Evolutionary conservation across 768 basidiomycete species (phyloP).

Genomic region (Tricholomella constricta): DNA sequence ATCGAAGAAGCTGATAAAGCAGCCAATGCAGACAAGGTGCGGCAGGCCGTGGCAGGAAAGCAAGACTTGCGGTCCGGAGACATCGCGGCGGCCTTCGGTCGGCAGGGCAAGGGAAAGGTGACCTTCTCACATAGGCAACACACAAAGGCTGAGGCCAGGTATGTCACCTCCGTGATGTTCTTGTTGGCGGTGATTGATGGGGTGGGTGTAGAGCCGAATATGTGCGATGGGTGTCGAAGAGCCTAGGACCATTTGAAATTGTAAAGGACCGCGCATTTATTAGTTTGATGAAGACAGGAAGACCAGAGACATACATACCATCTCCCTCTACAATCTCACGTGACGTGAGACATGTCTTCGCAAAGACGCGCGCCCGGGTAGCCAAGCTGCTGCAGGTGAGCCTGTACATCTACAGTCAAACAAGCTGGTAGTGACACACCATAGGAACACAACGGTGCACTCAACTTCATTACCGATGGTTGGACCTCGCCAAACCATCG

Average conservation of each 20-base stretch:
- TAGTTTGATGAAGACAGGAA: slow-evolving; percentile 31
- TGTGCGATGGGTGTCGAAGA: slow-evolving; percentile 39
- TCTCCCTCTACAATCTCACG: slow-evolving; percentile 28
- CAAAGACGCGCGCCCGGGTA: slow-evolving; percentile 14
- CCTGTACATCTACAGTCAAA: neutral
- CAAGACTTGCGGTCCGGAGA: neutral
- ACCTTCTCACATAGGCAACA: slow-evolving; percentile 30
- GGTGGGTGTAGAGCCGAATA: slow-evolving; percentile 29
- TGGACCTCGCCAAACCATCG: slow-evolving; percentile 31
- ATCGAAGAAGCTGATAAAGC: neutral
- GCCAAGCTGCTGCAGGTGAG: slow-evolving; percentile 27
- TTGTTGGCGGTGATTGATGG: too few relatives aligned
- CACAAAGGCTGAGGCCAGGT: slow-evolving; percentile 26
- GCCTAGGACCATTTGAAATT: slow-evolving; percentile 33
- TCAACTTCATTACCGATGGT: slow-evolving; percentile 27
- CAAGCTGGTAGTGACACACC: neutral
- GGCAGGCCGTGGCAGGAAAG: neutral
- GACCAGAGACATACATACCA: slow-evolving; percentile 33
- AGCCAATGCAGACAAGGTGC: neutral
- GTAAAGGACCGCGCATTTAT: slow-evolving; percentile 34
- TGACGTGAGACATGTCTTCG: slow-evolving; percentile 34
- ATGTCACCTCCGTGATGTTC: slow-evolving; percentile 1
- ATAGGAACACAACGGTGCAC: slow-evolving; percentile 19
- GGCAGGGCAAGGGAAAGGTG: slow-evolving; percentile 29
- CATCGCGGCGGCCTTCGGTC: slow-evolving; percentile 26